Base-by-base conservation (phyloP, 495 filamentous ascomycete genomes). In the Xylaria palmicola region DNA sequence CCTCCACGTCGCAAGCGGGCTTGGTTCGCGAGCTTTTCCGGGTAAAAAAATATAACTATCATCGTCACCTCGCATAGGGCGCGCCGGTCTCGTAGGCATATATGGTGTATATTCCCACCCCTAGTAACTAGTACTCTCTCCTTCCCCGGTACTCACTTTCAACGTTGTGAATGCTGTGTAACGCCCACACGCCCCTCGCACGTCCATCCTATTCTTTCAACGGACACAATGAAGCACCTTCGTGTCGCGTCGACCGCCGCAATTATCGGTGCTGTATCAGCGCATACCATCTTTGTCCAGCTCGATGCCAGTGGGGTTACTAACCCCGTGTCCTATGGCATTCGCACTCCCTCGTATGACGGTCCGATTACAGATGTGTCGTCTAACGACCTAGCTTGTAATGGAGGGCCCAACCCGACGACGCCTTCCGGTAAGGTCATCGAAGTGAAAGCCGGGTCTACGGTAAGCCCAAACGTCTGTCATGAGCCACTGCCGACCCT, bases 201-300 rank as follows among this genome's bases (percentile, higher is more conserved):
- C n/a, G n/a, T n/a, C n/a, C n/a, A n/a, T n/a, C n/a, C 17, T 24
- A 9, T 0, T 10, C 52, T 41, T 17, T 17, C 19, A n/a, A 17
- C 24, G 13, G 19, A 10, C 56, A 55, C 24, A 48, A 61, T 61
- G 59, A 61, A 55, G 61, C 68, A 63, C 61, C 60, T 54, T 24
- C 6, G 57, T 10, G 9, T 62, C 57, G 56, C 53, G 34, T 65
- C 60, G 3, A 40, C 60, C 32, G 43, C 62, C 37, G 58, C 59
- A 8, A 30, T 67, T 19, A 74, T 74, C 15, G 64, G 73, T n/a
- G 65, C 68, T 44, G 79, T 74, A 15, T 73, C 74, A 15, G 79
- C 75, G 0, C 83, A 86, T 65, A 83, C 83, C 20, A 86, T 86
- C 59, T 86, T 86, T 65, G 70, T 79, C 43, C 77, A 83, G 58